Evolutionary conservation across 1,284 basidiomycete species (phyloP).

Genomic region (Rhodotorula sp.): DNA sequence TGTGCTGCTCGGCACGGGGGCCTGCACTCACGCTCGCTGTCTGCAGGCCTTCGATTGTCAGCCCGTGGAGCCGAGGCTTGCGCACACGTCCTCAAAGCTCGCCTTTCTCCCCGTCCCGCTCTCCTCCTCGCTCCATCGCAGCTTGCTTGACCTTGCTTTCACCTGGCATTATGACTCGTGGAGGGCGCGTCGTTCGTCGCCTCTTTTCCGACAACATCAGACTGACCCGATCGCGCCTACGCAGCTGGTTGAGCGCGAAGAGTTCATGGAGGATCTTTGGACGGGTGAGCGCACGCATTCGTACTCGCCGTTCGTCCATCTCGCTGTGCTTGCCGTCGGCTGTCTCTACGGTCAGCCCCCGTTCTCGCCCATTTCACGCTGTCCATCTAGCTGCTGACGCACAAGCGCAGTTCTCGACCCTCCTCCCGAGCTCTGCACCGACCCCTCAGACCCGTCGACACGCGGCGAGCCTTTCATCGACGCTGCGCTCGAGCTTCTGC

Average conservation of each 20-base stretch:
- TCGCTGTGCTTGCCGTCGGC: neutral
- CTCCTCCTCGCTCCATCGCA: neutral
- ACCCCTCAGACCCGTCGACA: neutral
- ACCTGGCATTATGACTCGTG: neutral
- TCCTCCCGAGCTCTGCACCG: neutral
- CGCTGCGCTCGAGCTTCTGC: neutral
- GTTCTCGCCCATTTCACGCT: too few relatives aligned
- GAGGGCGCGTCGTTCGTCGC: neutral
- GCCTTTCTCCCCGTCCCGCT: neutral
- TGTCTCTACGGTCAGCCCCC: neutral
- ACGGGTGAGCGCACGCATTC: neutral
- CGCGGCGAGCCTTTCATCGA: neutral
- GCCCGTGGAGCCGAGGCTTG: neutral
- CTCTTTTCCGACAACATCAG: too few relatives aligned
- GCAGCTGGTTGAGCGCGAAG: neutral
- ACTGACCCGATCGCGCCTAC: too few relatives aligned
- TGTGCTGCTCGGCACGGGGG: too few relatives aligned
- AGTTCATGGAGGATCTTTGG: too few relatives aligned
- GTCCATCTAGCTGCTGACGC: accelerated
- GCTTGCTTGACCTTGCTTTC: neutral
- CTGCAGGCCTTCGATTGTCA: neutral
- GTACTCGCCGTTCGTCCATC: neutral
- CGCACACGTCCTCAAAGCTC: accelerated
- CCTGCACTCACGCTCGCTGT: too few relatives aligned
- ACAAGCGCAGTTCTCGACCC: neutral